These are phyloP conservation scores for Mycena citricolor DNA, from an alignment of 1,284 basidiomycete species.

Conservation along the genomic window DNA sequence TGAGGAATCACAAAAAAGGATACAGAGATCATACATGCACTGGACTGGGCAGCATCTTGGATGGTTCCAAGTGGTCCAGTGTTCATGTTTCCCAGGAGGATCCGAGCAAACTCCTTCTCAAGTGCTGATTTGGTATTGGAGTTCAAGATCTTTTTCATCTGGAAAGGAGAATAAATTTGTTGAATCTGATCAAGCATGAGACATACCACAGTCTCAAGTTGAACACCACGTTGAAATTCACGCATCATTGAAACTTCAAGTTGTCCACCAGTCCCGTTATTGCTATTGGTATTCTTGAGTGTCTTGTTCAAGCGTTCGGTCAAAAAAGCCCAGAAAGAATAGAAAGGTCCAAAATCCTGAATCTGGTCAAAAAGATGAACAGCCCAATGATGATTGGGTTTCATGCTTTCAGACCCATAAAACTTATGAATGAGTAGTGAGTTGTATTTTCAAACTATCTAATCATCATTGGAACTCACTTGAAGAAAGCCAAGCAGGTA, in stretches of 20 bases:
- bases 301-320: constrained; percentile 31
- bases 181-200: not conserved
- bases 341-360: constrained; percentile 29
- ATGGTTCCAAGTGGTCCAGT: constrained; percentile 2
- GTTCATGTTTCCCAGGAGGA: not conserved
- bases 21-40: not conserved
- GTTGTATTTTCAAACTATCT: not conserved
- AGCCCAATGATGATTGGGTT: constrained; percentile 32
- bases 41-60: constrained; percentile 4
- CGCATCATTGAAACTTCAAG: constrained; percentile 32
- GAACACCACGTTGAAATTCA: constrained; percentile 22
- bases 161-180: not conserved
- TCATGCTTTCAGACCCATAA: constrained; percentile 26
- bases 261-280: constrained; percentile 29
- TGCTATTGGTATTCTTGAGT: constrained; percentile 29
- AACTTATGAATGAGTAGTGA: constrained; percentile 16
- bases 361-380: constrained; percentile 29
- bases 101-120: not conserved
- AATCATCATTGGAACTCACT: constrained; percentile 13
- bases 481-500: constrained; percentile 21
- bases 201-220: constrained; percentile 19
- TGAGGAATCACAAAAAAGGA: not conserved
- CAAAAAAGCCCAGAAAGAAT: constrained; percentile 32
- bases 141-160: not conserved
- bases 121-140: not conserved